These are phyloP conservation scores for Clausena lansium DNA, from an alignment of 345 rosid species.

Conservation along the genomic window DNA sequence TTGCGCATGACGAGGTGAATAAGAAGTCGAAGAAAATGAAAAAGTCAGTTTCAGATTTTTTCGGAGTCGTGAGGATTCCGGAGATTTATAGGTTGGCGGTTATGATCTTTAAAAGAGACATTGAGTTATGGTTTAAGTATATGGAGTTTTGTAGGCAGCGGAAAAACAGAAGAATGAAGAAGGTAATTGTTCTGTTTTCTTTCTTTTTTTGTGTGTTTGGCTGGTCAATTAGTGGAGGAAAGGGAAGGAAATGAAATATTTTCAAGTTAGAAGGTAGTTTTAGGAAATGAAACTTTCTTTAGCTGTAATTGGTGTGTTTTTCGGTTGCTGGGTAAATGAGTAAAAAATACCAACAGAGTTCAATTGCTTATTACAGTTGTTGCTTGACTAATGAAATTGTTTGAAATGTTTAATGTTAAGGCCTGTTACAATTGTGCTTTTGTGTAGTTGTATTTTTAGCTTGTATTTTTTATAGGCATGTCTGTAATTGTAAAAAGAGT, in stretches of 20 bases:
- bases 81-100: constrained; percentile 70
- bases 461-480: too few relatives aligned
- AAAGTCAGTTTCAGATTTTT: constrained; percentile 64
- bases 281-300: too few relatives aligned
- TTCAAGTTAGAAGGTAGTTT: neutral
- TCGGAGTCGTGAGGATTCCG: constrained; percentile 57
- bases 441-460: too few relatives aligned
- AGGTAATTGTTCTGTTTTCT: constrained; percentile 37
- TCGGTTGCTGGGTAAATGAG: neutral
- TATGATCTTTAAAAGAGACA: constrained; percentile 72
- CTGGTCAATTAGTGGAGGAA: constrained; percentile 3
- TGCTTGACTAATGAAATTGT: neutral
- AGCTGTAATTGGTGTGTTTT: neutral
- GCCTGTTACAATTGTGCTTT: neutral
- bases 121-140: constrained; percentile 77
- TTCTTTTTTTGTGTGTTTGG: neutral
- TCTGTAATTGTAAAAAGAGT: too few relatives aligned
- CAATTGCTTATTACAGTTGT: neutral
- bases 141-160: constrained; percentile 74
- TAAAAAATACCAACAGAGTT: neutral
- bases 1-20: constrained; percentile 27
- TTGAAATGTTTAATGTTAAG: neutral
- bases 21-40: constrained; percentile 38
- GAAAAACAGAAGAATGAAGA: constrained; percentile 81
- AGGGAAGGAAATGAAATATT: neutral